Evolutionary conservation across 306 rosid species (phyloP), one percentile per base, ranked within the genome.

Genomic region (Medicago arabica): DNA sequence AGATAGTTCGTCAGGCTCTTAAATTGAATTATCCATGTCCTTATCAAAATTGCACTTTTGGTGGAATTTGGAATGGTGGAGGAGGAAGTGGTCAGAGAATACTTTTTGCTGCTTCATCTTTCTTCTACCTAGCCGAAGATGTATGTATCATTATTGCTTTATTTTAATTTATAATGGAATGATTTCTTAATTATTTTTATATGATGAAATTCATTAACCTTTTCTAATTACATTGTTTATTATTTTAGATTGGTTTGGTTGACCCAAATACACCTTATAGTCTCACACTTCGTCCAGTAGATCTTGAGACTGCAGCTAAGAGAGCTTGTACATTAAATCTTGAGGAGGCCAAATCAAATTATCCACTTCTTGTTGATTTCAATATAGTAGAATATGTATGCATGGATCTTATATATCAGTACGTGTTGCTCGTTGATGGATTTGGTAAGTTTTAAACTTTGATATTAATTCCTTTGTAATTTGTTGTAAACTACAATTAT

Each of bases 51-150:
- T 94, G 98, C 81, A 93, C 94, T 18, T 93, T 93, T 75, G 87
- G 88, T 6, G 98, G 97, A 17, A 80, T 88, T 13, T 93, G 97
- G 97, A 87, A 85, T 8, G 97, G 97, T 50, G 97, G 96, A 39
- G 93, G 92, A 3, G 98, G 97, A 25, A 85, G 82, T 34, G 96
- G 98, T 59, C 97, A 86, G 61, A 86, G 75, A 73, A 72, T 77
- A 44, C 89, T 93, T 41, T 83, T 69, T 13, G 86, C 86, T 16
- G 86, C 96, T 76, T 76, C 98, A 3, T 84, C 90, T 87, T 91
- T 93, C 92, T 93, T 80, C 61, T 93, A 93, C 77, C 68, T 89
- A 61, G 85, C 96, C 9, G 76, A 84, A 43, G 87, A 88, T 86
- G 98, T 90, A 90, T 40, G n/a, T 3, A 18, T 39, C 49, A 38